Conservation (phyloP, 2,329 filamentous ascomycete genomes). For the Cytospora schulzeri region DNA sequence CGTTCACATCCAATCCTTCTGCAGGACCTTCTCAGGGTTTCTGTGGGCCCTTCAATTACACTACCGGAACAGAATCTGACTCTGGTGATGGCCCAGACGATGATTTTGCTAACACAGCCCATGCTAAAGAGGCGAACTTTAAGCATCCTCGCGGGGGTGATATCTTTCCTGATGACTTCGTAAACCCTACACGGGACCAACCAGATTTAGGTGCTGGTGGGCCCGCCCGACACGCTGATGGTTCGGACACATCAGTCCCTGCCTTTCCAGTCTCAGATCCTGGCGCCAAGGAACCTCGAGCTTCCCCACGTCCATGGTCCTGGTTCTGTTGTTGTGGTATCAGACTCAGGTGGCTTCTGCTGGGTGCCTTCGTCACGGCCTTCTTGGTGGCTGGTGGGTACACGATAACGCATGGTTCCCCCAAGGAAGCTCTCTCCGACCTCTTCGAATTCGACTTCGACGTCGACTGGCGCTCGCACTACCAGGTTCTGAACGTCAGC, state of each 20-base stretch:
- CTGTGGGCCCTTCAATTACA: too few species aligned
- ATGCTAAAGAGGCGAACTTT: too few species aligned
- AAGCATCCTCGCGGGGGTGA: too few species aligned
- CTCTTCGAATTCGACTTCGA: neutral
- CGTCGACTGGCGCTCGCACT: neutral
- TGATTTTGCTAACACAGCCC: too few species aligned
- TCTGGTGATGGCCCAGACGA: too few species aligned
- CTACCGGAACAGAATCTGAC: too few species aligned
- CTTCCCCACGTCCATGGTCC: neutral
- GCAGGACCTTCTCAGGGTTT: too few species aligned
- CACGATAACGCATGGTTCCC: neutral
- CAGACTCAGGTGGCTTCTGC: neutral
- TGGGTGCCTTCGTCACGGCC: neutral
- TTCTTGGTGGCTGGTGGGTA: neutral
- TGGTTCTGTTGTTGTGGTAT: neutral
- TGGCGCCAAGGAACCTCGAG: neutral
- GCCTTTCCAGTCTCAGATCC: neutral
- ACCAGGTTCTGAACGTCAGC: neutral
- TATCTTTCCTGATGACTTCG: too few species aligned
- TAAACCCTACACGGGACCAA: too few species aligned
- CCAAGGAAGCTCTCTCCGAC: neutral
- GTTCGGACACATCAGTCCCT: neutral
- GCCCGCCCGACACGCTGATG: too few species aligned
- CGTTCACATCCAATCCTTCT: too few species aligned
- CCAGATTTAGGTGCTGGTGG: too few species aligned